Evolutionary conservation across 1,139 yeast genomes (phyloP).

Genomic region (Torulaspora globosa): DNA sequence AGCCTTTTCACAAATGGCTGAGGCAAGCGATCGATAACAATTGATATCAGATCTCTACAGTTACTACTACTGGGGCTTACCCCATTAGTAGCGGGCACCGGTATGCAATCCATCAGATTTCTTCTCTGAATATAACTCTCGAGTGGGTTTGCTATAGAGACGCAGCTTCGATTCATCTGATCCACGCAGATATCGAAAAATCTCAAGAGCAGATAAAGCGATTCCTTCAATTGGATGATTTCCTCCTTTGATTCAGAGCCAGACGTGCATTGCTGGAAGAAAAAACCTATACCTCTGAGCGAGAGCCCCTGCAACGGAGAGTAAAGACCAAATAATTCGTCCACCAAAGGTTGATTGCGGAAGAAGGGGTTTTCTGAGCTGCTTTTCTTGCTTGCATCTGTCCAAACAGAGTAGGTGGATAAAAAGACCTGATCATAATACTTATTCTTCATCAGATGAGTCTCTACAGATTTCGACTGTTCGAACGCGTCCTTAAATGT

Average conservation of each 20-base stretch:
- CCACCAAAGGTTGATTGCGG: constrained; percentile 27
- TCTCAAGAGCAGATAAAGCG: constrained; percentile 31
- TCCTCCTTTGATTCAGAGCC: constrained; percentile 16
- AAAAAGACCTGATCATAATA: constrained; percentile 26
- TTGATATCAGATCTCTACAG: constrained; percentile 16
- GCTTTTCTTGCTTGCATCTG: constrained; percentile 14
- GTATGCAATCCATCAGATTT: constrained; percentile 14
- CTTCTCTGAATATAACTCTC: constrained; percentile 23
- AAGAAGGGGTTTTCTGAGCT: constrained; percentile 9
- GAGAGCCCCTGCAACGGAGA: constrained; percentile 31
- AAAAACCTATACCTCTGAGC: constrained; percentile 31
- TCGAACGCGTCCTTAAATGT: constrained; percentile 5
- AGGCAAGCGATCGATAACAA: constrained; percentile 25
- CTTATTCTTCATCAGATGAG: constrained; percentile 29
- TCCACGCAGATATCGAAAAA: constrained; percentile 32
- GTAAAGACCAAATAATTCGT: constrained; percentile 32
- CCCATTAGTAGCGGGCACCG: constrained; percentile 11
- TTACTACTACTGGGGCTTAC: constrained; percentile 17
- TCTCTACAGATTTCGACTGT: constrained; percentile 26
- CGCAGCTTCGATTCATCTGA: constrained; percentile 24
- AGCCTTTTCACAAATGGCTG: constrained; percentile 25
- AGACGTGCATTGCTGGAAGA: constrained; percentile 19
- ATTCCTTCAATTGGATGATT: constrained; percentile 28
- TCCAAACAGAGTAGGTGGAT: constrained; percentile 25
- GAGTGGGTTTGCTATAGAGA: constrained; percentile 28